These are phyloP conservation scores for Picea sitchensis DNA, from an alignment of 75 land plant species.

Conservation along the genomic window DNA sequence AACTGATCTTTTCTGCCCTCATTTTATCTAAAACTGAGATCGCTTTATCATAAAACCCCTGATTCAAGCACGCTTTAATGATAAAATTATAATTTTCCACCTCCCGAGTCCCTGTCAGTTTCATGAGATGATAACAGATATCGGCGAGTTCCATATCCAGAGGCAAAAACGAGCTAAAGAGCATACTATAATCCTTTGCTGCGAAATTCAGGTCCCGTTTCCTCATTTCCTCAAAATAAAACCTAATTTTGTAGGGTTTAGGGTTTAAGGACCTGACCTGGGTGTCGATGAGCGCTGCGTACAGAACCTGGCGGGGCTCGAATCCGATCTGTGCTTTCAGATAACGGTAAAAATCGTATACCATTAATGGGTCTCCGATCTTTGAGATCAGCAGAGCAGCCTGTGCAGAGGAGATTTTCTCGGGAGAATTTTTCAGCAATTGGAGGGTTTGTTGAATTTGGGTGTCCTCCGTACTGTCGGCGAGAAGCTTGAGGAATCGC, in stretches of 20 bases:
- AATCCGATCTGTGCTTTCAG: background rate
- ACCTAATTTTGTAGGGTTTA: slow-evolving; percentile 8
- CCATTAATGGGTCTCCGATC: slow-evolving; percentile 5
- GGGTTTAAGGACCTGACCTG: slow-evolving; percentile 9
- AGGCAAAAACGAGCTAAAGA: background rate
- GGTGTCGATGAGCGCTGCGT: slow-evolving; percentile 3
- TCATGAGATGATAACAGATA: background rate
- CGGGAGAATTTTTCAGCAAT: background rate
- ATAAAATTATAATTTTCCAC: slow-evolving; percentile 1
- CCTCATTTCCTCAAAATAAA: slow-evolving; percentile 6
- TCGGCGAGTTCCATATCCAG: slow-evolving; percentile 3
- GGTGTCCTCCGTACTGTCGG: background rate
- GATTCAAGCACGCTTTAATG: background rate
- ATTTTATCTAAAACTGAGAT: background rate
- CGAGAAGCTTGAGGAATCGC: slow-evolving; percentile 4
- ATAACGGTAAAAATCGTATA: background rate
- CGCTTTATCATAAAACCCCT: background rate
- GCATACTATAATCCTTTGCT: background rate
- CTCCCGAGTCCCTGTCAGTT: background rate
- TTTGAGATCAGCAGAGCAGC: background rate
- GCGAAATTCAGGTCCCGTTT: slow-evolving; percentile 1
- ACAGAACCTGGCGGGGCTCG: background rate
- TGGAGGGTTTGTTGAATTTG: background rate
- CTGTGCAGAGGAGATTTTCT: slow-evolving; percentile 4
- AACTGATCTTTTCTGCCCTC: background rate